Percentiles rank a stretch among this genome's conserved stretches.
phyloP scores from a whole-genome alignment of 1,284 basidiomycete genomes.

The Microbotryum scabiosae region DNA sequence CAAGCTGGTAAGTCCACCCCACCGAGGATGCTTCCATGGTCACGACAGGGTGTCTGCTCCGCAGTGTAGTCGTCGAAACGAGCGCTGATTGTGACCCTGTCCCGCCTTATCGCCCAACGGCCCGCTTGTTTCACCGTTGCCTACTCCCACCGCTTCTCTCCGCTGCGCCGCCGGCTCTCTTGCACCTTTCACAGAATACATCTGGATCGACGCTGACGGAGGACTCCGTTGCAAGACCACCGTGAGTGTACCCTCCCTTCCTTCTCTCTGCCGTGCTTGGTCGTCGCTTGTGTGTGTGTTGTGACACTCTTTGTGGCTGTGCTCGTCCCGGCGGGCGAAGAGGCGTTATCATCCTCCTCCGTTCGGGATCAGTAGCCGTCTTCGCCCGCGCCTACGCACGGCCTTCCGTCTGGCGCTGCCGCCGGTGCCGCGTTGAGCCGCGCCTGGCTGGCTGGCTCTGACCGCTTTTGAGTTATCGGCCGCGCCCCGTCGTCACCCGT shows the following conservation, averaged over 20 bases:
- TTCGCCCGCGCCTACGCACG: too few species aligned
- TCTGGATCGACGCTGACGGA: conserved; percentile 89
- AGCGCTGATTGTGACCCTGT: neutral
- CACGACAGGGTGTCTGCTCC: neutral
- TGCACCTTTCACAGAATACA: conserved; percentile 50
- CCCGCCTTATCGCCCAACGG: neutral
- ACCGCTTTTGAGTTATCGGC: neutral
- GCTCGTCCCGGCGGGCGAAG: neutral
- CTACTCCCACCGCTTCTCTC: neutral
- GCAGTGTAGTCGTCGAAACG: neutral
- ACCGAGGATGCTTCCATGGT: neutral
- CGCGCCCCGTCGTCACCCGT: too few species aligned
- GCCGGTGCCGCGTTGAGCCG: too few species aligned
- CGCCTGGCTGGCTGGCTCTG: neutral
- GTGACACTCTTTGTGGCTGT: too few species aligned
- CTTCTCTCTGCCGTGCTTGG: too few species aligned
- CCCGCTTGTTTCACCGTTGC: conserved; percentile 16
- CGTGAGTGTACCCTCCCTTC: conserved; percentile 24
- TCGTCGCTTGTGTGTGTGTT: too few species aligned
- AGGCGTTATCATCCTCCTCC: neutral
- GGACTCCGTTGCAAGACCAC: conserved; percentile 92
- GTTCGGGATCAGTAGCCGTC: neutral
- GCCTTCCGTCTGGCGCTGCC: too few species aligned
- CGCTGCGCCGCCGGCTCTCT: conserved; percentile 23
- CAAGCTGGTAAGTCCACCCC: conserved; percentile 55